A percentile compares a stretch with the other conserved stretches of the same genome.
These are phyloP conservation scores for Kodamaea kaohsiungensis DNA, from an alignment of 805 yeast genomes.

Conservation along the genomic window DNA sequence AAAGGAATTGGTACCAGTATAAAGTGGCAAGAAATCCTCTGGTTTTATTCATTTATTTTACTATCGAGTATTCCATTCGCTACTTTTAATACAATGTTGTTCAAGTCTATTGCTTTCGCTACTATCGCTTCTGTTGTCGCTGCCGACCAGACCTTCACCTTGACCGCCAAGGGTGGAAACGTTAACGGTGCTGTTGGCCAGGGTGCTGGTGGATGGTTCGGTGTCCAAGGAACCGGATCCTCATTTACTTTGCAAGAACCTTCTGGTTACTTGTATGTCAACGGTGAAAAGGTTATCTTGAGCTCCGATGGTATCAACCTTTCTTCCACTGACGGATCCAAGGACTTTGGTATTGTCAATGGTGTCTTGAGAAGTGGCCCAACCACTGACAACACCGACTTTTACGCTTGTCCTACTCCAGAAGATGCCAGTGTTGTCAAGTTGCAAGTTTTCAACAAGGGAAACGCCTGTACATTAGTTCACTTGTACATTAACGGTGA, in stretches of 20 bases:
- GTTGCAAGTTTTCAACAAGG: constrained; percentile 13
- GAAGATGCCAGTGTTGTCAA: constrained; percentile 17
- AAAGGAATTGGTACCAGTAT: neutral
- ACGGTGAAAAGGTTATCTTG: constrained; percentile 20
- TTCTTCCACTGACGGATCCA: constrained; percentile 20
- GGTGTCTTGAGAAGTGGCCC: constrained; percentile 26
- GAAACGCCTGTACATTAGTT: constrained; percentile 20
- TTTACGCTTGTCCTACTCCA: constrained; percentile 23
- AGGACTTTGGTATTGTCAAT: constrained; percentile 28
- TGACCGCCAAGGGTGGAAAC: constrained; percentile 28
- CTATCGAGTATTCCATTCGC: constrained; percentile 4
- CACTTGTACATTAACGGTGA: constrained; percentile 21
- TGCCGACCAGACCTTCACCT: constrained; percentile 33
- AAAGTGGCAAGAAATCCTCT: neutral
- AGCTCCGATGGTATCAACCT: constrained; percentile 17
- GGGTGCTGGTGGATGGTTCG: constrained; percentile 10
- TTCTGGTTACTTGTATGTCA: constrained; percentile 25
- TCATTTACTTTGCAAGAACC: constrained; percentile 29
- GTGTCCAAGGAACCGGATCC: constrained; percentile 14
- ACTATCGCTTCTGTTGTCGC: constrained; percentile 26
- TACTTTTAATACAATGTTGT: constrained; percentile 9
- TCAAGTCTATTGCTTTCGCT: constrained; percentile 19
- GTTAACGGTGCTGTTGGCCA: constrained; percentile 21
- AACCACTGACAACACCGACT: constrained; percentile 15
- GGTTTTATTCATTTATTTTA: neutral